Evolutionary conservation across 345 rosid genomes (phyloP), one percentile per base, ranked within the genome.

Genomic region (Arabis alpina): DNA sequence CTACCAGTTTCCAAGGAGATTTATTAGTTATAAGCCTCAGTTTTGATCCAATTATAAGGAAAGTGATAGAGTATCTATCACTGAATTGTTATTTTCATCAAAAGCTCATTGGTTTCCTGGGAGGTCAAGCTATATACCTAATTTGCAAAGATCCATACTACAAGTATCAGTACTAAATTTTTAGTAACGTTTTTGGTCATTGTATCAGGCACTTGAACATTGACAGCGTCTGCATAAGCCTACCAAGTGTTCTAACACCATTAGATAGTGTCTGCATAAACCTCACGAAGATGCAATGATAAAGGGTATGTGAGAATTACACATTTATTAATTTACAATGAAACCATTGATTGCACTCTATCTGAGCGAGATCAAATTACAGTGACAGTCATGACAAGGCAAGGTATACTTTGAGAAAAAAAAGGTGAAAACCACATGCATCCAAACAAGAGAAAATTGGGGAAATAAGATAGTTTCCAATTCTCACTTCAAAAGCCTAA

Each of bases 401-500:
- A 41, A 41, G 11, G 44, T 11, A 12, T 41, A 41, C n/a, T 10
- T 3, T 41, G 12, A 12, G n/a, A 12, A 41, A 11, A 41, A 12
- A 41, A 11, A 41, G 44, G 44, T 41, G 14, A 41, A 11, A 41
- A 49, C 5, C 53, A 49, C 12, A 49, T 9, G 12, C 53, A 19
- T 48, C 9, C 4, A 48, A 16, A 8, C 53, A 48, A 48, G 13
- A 48, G 25, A 6, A 47, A 47, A 47, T 1, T 7, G 52, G 8
- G 8, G 52, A 27, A 8, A 16, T 8, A 48, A 10, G 34, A 49
- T 23, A 34, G 43, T 14, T 14, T 54, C 12, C 32, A 40, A 9
- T 14, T 34, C 60, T 55, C 61, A 55, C 19, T 55, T 55, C 43
- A 55, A 36, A 54, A 12, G n/a, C 13, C 4, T n/a, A 32, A 32